Evolutionary conservation across 306 rosid species (phyloP).

Genomic region (Quercus glauca): DNA sequence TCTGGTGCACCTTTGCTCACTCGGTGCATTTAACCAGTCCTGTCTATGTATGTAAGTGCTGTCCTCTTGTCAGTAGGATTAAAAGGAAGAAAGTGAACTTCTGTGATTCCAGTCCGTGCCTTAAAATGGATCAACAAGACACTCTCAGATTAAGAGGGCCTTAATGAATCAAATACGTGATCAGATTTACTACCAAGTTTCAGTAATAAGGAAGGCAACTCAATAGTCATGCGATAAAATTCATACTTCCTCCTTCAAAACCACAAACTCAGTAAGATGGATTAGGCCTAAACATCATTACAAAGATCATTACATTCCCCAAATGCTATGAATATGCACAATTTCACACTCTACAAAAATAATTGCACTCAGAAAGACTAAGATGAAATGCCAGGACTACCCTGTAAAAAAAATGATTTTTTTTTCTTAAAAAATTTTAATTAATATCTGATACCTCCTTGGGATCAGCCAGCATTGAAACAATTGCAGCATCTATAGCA

Average conservation of each 20-base stretch:
- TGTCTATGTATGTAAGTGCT: constrained; percentile 64
- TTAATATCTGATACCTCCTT: constrained; percentile 48
- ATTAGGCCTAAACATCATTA: too few relatives aligned
- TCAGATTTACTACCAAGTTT: too few relatives aligned
- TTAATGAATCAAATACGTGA: background rate
- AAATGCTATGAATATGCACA: too few relatives aligned
- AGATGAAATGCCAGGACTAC: too few relatives aligned
- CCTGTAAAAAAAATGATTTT: too few relatives aligned
- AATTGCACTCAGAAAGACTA: too few relatives aligned
- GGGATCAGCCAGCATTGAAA: constrained; percentile 69
- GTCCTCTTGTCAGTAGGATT: constrained; percentile 78
- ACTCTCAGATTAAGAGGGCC: background rate
- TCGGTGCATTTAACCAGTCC: constrained; percentile 53
- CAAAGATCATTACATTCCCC: too few relatives aligned
- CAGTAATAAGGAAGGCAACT: too few relatives aligned
- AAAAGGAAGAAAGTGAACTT: constrained; percentile 75
- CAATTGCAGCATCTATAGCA: constrained; percentile 72
- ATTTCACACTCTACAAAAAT: background rate
- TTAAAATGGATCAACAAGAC: constrained; percentile 3
- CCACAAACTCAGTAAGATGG: too few relatives aligned
- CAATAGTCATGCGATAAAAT: too few relatives aligned
- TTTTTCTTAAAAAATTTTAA: background rate
- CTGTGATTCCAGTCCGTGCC: constrained; percentile 66
- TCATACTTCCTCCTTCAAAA: too few relatives aligned
- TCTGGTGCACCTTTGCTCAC: constrained; percentile 83